These are phyloP conservation scores for Bruguiera gymnorhiza DNA, from an alignment of 345 rosid species.

Conservation along the genomic window DNA sequence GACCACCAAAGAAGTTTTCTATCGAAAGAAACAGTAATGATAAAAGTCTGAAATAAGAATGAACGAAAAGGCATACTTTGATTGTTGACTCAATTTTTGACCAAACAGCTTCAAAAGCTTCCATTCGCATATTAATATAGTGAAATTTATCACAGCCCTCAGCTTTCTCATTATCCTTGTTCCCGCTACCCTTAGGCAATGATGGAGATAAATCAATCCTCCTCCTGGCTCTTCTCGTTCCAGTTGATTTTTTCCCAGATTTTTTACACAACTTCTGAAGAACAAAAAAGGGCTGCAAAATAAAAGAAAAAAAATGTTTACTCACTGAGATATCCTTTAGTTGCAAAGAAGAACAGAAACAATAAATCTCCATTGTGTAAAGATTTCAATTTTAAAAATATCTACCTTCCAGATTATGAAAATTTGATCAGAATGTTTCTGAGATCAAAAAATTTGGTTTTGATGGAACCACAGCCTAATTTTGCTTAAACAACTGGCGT, in stretches of 20 bases:
- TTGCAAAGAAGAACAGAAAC: not conserved
- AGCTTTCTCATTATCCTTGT: constrained; percentile 22
- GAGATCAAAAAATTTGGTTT: no score
- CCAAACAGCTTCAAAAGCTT: constrained; percentile 68
- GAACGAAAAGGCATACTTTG: constrained; percentile 36
- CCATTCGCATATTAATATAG: constrained; percentile 33
- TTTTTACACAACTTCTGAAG: constrained; percentile 52
- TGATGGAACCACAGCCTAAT: no score
- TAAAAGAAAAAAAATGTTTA: no score
- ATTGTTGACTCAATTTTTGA: constrained; percentile 54
- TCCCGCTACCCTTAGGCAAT: constrained; percentile 24
- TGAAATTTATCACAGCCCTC: constrained; percentile 25
- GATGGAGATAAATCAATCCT: constrained; percentile 46
- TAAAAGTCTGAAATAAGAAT: not conserved
- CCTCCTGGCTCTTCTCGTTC: constrained; percentile 41
- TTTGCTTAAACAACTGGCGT: no score
- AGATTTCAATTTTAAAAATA: no score
- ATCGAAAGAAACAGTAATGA: not conserved
- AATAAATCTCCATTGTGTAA: no score
- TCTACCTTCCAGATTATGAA: no score
- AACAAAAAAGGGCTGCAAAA: constrained; percentile 56
- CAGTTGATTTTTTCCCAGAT: constrained; percentile 33
- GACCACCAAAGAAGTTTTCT: no score
- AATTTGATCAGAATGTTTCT: no score
- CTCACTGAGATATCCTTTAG: no score